Evolutionary conservation across 2,329 filamentous ascomycete genomes (phyloP).

Genomic region (Pseudonectria foliicola): DNA sequence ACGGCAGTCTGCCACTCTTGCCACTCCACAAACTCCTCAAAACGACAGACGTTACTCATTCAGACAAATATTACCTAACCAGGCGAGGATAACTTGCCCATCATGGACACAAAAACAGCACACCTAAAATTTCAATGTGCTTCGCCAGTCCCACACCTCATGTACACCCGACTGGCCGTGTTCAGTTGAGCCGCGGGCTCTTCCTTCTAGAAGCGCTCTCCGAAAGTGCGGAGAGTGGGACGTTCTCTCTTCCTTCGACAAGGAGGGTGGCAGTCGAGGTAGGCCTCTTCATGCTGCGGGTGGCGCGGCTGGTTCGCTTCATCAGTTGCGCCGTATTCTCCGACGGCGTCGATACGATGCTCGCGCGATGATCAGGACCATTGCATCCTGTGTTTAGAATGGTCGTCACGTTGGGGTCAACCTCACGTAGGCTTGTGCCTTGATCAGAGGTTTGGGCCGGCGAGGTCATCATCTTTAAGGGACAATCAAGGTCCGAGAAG

Average conservation of each 20-base stretch:
- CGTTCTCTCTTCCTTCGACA: constrained; percentile 45
- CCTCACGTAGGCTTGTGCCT: constrained; percentile 46
- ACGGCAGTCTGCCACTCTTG: not conserved
- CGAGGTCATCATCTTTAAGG: constrained; percentile 20
- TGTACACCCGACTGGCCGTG: not conserved
- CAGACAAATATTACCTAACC: too few relatives aligned
- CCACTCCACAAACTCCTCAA: not conserved
- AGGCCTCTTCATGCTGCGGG: constrained; percentile 28
- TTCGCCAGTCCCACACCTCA: too few relatives aligned
- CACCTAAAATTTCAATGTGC: too few relatives aligned
- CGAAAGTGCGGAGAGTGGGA: constrained; percentile 38
- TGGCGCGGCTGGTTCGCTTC: constrained; percentile 37
- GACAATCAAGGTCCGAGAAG: constrained; percentile 32
- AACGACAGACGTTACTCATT: too few relatives aligned
- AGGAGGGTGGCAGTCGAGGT: constrained; percentile 15
- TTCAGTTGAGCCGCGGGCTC: constrained; percentile 43
- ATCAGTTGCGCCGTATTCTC: constrained; percentile 40
- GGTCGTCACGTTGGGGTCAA: constrained; percentile 45
- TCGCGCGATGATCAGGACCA: constrained; percentile 36
- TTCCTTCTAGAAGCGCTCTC: constrained; percentile 44
- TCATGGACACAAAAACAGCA: too few relatives aligned
- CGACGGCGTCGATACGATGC: constrained; percentile 33
- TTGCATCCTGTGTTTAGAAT: constrained; percentile 31
- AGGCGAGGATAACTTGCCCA: too few relatives aligned
- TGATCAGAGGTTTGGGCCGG: constrained; percentile 25